Evolutionary conservation across 164 flowering plant species (phyloP).

Genomic region (Aristolochia contorta): DNA sequence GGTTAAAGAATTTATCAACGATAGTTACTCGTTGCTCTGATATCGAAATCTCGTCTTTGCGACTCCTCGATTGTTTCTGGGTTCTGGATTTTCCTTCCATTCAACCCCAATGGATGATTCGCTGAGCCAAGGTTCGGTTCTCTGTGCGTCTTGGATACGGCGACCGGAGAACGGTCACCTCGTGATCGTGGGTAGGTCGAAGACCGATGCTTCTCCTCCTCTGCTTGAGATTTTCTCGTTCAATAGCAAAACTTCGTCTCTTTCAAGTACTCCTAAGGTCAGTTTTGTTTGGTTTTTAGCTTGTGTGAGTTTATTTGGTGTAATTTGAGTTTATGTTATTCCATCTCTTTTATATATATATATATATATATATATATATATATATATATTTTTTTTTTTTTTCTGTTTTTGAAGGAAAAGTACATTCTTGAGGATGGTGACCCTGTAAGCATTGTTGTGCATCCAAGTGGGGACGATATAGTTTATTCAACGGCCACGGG

Average conservation of each 20-base stretch:
- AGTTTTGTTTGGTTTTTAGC: background rate
- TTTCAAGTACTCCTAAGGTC: slow-evolving; percentile 75
- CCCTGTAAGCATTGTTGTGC: slow-evolving; percentile 56
- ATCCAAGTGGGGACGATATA: slow-evolving; percentile 76
- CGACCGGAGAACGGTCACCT: slow-evolving; percentile 64
- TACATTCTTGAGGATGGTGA: slow-evolving; percentile 56
- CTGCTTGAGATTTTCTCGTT: slow-evolving; percentile 65
- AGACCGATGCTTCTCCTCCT: slow-evolving; percentile 26
- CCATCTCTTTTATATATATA: slow-evolving; percentile 3
- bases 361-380: too few species aligned
- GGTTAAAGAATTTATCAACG: too few species aligned
- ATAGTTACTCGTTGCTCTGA: too few species aligned
- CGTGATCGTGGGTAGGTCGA: slow-evolving; percentile 48
- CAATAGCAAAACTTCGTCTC: slow-evolving; percentile 44
- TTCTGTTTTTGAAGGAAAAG: slow-evolving; percentile 27
- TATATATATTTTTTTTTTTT: slow-evolving; percentile 1
- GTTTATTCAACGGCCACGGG: slow-evolving; percentile 63
- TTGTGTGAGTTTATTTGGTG: background rate
- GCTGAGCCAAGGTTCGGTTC: too few species aligned
- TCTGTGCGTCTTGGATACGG: slow-evolving; percentile 81
- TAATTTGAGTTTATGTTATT: background rate
- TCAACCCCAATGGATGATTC: too few species aligned
- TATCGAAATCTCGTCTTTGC: too few species aligned
- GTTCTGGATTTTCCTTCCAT: too few species aligned
- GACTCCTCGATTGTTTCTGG: too few species aligned